These are phyloP conservation scores for Limnomonas spitsbergensis DNA, from an alignment of 139 green algal species.

Conservation along the genomic window DNA sequence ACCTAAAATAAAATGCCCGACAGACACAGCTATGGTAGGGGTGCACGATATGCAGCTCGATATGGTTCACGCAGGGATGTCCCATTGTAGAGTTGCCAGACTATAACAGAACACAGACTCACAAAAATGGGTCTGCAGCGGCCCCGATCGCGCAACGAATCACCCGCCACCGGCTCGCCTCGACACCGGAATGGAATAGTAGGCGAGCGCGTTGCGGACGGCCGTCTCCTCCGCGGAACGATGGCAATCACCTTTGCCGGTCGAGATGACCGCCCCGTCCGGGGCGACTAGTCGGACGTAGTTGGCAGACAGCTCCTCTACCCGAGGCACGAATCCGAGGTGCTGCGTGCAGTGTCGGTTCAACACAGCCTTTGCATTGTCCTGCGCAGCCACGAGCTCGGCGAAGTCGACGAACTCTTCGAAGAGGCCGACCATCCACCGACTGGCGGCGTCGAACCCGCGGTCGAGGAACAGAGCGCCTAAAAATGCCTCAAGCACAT, in stretches of 20 bases:
- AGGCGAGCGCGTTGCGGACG: neutral
- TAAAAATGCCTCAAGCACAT: conserved; percentile 19
- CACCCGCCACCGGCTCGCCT: no score
- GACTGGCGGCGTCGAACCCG: neutral
- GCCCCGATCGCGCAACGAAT: no score
- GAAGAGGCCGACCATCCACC: neutral
- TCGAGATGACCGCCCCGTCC: neutral
- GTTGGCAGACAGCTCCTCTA: neutral
- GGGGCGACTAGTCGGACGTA: neutral
- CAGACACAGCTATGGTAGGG: no score
- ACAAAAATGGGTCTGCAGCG: no score
- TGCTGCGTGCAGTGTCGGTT: neutral
- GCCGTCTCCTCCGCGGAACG: neutral
- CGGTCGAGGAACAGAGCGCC: conserved; percentile 17
- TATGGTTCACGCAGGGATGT: no score
- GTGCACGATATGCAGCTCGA: no score
- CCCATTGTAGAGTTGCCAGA: no score
- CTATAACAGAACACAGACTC: no score
- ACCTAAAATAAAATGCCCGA: no score
- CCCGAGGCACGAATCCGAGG: neutral
- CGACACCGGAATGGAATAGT: no score
- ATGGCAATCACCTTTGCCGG: neutral
- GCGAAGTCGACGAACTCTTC: conserved; percentile 6
- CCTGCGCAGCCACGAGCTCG: neutral
- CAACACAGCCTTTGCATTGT: neutral